These are phyloP conservation scores for Macroventuria anomochaeta DNA, from an alignment of 2,329 filamentous ascomycete species.

Conservation along the genomic window DNA sequence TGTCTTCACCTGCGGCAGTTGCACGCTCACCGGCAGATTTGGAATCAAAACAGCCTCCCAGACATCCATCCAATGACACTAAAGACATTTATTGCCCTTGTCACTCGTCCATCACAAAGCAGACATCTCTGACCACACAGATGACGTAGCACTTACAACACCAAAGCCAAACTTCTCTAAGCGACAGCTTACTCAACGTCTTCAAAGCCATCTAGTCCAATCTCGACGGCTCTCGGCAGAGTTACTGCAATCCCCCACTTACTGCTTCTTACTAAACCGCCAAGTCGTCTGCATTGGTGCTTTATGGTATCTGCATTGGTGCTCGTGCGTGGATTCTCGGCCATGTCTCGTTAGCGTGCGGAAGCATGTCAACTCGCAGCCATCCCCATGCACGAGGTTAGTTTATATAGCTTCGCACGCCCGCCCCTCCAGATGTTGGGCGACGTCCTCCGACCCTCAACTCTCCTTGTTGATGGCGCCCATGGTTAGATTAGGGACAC, in stretches of 20 bases:
- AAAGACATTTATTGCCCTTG: neutral
- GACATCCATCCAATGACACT: neutral
- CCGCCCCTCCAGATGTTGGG: conserved; percentile 35
- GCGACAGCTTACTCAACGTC: neutral
- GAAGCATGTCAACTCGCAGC: conserved; percentile 20
- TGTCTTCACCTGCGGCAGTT: neutral
- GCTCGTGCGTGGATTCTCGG: neutral
- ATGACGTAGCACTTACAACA: neutral
- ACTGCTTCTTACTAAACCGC: conserved; percentile 7
- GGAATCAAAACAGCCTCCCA: neutral
- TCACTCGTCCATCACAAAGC: neutral
- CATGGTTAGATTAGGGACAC: conserved; percentile 37
- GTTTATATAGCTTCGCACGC: conserved; percentile 34
- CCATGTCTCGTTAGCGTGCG: conserved; percentile 2
- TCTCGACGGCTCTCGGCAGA: neutral
- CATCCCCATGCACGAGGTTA: conserved; percentile 19
- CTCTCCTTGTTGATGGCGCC: conserved; percentile 37
- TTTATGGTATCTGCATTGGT: conserved; percentile 1
- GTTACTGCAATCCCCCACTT: conserved; percentile 3
- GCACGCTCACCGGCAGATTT: neutral
- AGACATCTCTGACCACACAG: neutral
- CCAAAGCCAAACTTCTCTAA: neutral
- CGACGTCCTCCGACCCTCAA: conserved; percentile 20
- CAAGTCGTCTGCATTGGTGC: neutral
- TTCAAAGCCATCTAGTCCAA: neutral